Evolutionary conservation across 495 filamentous ascomycete species (phyloP), one percentile per base, ranked within the genome.

Genomic region (Trichoderma erinaceum): DNA sequence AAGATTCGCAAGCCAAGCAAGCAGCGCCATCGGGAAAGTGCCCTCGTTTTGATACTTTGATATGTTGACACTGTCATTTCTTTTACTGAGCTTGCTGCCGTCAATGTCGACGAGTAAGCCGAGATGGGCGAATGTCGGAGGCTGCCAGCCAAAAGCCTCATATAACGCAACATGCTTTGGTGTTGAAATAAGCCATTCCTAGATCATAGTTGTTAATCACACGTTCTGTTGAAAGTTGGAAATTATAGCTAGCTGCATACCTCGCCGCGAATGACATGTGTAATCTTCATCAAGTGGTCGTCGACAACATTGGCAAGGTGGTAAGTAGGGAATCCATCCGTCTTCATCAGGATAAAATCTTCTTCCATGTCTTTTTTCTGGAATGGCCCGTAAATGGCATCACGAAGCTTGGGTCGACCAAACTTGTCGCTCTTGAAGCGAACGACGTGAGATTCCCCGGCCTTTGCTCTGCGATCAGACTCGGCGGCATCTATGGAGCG

Each of bases 291-390:
- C 64, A 85, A 78, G 74, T 96, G 91, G 75, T 99, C 95, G 75
- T 99, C 95, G 25, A 99, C 89, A 29, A 99, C 93, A 77, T 97
- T 98, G 4, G 95, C 95, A 66, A 99, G 87, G 75, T 98, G 95
- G 73, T 99, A 99, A 11, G 95, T 98, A 1, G 95, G 95, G 66
- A 89, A 87, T 0, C 93, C 93, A 73, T 99, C 95, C 10, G 87
- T 88, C 77, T 98, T 99, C 35, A 97, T 75, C 58, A 99, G 80
- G 70, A 99, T 88, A 11, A 91, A 92, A 74, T 81, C 72, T 23
- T 82, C 77, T 56, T 79, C 73, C n/a, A 69, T 46, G 15, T 73
- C 70, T 35, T 74, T 75, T 72, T 82, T 75, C 50, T 78, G 78
- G 61, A 86, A 88, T 63, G 79, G 79, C 65, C 86, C 89, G 72